Evolutionary conservation across 2,329 filamentous ascomycete genomes (phyloP).

Genomic region (Curvularia sp.): DNA sequence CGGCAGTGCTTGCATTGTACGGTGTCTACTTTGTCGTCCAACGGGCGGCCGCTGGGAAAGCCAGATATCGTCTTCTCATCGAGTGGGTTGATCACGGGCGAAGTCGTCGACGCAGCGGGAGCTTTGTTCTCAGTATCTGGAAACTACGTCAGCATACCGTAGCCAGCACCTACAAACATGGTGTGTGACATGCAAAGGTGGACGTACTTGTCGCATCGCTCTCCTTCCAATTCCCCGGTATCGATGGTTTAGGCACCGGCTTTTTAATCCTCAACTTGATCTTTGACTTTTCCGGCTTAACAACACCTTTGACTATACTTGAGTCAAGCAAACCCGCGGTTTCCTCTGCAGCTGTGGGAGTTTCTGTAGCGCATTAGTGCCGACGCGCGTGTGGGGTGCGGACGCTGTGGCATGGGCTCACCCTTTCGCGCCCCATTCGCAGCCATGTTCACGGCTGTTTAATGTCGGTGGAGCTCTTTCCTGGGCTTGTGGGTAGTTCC

Average conservation of each 20-base stretch:
- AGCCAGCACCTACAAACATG: background rate
- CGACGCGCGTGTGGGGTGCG: constrained; percentile 22
- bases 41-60: constrained; percentile 80
- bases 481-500: constrained; percentile 12
- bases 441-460: constrained; percentile 34
- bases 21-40: constrained; percentile 79
- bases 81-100: constrained; percentile 63
- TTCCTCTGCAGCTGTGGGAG: constrained; percentile 15
- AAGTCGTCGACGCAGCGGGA: constrained; percentile 29
- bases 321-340: constrained; percentile 35
- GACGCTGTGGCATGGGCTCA: constrained; percentile 27
- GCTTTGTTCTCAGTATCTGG: constrained; percentile 40
- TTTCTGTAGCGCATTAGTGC: constrained; percentile 35
- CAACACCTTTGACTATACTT: constrained; percentile 39
- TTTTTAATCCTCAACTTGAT: constrained; percentile 63
- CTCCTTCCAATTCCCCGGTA: constrained; percentile 75
- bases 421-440: constrained; percentile 50
- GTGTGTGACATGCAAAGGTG: background rate
- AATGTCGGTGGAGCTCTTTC: constrained; percentile 48
- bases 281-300: constrained; percentile 53
- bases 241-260: constrained; percentile 65
- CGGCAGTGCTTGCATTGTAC: constrained; percentile 93
- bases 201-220: constrained; percentile 66
- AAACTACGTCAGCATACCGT: constrained; percentile 12
- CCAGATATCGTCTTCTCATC: constrained; percentile 78